Evolutionary conservation across 805 yeast species (phyloP).

Genomic region (Starmerella floris): DNA sequence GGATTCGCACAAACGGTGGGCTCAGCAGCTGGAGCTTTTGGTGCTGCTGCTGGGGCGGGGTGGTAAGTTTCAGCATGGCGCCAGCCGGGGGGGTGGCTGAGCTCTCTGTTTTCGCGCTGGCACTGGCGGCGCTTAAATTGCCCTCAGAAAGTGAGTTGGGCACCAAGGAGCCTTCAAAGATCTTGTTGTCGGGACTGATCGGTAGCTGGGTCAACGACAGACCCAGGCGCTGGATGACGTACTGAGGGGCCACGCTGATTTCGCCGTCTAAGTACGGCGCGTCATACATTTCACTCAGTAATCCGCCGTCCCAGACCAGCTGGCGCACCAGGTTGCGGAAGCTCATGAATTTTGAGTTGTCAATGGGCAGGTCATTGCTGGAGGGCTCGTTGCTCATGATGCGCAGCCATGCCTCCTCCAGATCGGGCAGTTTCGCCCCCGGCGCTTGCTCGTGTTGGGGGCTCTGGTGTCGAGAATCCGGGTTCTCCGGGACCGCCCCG

Average conservation of each 20-base stretch:
- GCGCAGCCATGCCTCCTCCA: slow-evolving; percentile 7
- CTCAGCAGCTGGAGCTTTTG: slow-evolving; percentile 17
- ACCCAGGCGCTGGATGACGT: slow-evolving; percentile 6
- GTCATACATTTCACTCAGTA: slow-evolving; percentile 14
- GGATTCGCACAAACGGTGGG: slow-evolving; percentile 26
- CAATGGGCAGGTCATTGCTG: slow-evolving; percentile 1
- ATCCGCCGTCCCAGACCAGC: slow-evolving; percentile 29
- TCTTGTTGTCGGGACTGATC: not conserved
- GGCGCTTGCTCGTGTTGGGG: not conserved
- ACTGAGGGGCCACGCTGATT: slow-evolving; percentile 3
- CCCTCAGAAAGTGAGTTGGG: not conserved
- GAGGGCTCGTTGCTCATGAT: not conserved
- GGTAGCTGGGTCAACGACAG: not conserved
- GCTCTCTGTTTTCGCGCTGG: not conserved
- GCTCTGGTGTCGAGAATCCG: not conserved
- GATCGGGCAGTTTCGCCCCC: not conserved
- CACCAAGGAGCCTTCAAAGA: not conserved
- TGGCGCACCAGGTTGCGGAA: slow-evolving; percentile 25
- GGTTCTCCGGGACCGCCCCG: too few relatives aligned
- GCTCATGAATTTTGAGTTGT: slow-evolving; percentile 14
- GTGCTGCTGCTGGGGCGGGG: not conserved
- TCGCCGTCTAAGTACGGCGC: slow-evolving; percentile 9
- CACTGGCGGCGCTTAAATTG: not conserved
- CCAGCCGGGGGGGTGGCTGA: not conserved
- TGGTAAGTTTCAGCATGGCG: not conserved